phyloP scores from a whole-genome alignment of 257 asterid species.

The Przewalskia tangutica region DNA sequence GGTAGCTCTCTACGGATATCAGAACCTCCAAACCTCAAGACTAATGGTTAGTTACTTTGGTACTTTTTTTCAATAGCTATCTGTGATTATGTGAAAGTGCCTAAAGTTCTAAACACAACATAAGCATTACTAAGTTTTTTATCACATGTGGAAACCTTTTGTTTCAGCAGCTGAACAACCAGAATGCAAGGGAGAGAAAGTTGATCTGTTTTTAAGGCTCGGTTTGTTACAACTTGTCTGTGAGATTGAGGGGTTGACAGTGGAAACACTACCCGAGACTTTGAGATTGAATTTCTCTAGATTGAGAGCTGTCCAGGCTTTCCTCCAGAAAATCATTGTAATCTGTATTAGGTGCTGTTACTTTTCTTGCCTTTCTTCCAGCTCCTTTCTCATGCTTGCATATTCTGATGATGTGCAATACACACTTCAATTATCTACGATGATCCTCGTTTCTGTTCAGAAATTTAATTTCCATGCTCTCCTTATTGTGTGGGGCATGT shows the following conservation, averaged over 20 bases:
- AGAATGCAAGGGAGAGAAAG: conserved; percentile 14
- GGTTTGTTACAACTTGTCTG: conserved; percentile 14
- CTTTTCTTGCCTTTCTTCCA: not conserved
- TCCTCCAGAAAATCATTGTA: conserved; percentile 14
- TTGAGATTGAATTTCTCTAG: conserved; percentile 13
- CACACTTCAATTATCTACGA: not conserved
- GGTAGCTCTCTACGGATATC: conserved; percentile 2
- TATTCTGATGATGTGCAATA: not conserved
- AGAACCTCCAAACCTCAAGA: not conserved
- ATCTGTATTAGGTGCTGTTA: conserved; percentile 12
- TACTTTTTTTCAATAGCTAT: not conserved
- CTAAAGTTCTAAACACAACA: not conserved
- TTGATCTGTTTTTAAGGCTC: conserved; percentile 16
- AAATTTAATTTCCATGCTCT: not conserved
- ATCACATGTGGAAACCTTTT: not conserved
- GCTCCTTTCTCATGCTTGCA: not conserved
- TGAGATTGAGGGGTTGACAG: conserved; percentile 12
- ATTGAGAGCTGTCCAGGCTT: conserved; percentile 13
- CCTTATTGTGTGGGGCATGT: not conserved
- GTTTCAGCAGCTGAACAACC: conserved; percentile 4
- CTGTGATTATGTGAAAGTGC: not conserved
- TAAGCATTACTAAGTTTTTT: not conserved
- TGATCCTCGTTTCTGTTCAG: not conserved
- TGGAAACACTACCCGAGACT: conserved; percentile 15
- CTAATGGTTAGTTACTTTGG: conserved; percentile 4